Conservation (phyloP, 345 rosid genomes). For the Salix suchowensis region DNA sequence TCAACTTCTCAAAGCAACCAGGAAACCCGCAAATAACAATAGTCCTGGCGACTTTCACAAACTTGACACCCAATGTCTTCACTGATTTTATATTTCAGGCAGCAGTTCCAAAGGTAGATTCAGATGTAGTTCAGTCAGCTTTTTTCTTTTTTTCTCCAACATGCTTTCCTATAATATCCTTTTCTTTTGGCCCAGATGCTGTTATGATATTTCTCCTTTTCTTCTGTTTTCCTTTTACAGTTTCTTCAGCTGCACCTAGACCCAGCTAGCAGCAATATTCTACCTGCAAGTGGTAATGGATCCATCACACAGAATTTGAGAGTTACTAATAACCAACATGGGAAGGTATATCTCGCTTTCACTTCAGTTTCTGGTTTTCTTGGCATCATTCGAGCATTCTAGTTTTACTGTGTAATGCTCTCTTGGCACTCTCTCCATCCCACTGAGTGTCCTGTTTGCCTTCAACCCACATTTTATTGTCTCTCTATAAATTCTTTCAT, state of each 20-base stretch:
- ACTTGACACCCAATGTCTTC: constrained; percentile 54
- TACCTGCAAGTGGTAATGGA: constrained; percentile 59
- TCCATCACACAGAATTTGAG: constrained; percentile 60
- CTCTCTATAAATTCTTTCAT: too few species aligned
- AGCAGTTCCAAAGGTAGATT: constrained; percentile 92
- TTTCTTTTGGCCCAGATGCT: neutral
- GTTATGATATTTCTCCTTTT: constrained; percentile 6
- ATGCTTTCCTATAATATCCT: neutral
- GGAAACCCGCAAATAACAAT: constrained; percentile 64
- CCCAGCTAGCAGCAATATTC: constrained; percentile 74
- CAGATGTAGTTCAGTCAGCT: constrained; percentile 5
- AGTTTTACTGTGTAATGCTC: neutral
- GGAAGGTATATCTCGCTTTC: constrained; percentile 54
- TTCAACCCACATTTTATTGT: too few species aligned
- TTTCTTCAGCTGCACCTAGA: constrained; percentile 94
- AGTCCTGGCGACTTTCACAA: constrained; percentile 70
- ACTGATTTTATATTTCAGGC: constrained; percentile 92
- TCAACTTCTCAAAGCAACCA: constrained; percentile 70
- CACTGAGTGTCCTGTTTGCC: neutral
- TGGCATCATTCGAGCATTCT: neutral
- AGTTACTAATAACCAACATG: constrained; percentile 93
- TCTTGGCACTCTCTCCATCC: neutral
- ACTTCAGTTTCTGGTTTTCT: neutral
- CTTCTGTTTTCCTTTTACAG: constrained; percentile 38
- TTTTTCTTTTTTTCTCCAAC: neutral